Conservation (phyloP, 2,329 filamentous ascomycete species). For the Dissoconium aciculare region DNA sequence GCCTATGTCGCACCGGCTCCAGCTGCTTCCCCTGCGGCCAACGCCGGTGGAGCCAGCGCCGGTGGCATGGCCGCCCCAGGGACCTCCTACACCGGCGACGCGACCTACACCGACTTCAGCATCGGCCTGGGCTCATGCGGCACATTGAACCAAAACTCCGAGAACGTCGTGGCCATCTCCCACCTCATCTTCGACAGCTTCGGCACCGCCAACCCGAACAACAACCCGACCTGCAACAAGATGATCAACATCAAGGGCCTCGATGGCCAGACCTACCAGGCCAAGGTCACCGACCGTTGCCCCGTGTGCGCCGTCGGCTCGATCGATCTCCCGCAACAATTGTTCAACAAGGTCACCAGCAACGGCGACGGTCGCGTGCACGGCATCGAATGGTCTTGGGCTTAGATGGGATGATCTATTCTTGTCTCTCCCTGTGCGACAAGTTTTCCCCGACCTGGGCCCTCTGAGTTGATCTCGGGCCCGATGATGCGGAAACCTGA, state of each 20-base stretch:
- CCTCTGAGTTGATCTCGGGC: not conserved
- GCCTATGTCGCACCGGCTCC: conserved; percentile 8
- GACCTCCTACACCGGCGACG: conserved; percentile 41
- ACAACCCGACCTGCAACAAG: conserved; percentile 56
- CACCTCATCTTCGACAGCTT: conserved; percentile 45
- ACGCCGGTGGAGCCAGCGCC: conserved; percentile 5
- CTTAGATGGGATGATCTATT: conserved; percentile 13
- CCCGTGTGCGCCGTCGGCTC: conserved; percentile 43
- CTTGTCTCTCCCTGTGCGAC: not conserved
- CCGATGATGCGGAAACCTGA: no score
- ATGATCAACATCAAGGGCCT: conserved; percentile 45
- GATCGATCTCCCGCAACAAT: conserved; percentile 43
- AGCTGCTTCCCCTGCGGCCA: conserved; percentile 9
- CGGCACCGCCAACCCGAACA: conserved; percentile 36
- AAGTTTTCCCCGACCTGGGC: not conserved
- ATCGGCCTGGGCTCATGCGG: conserved; percentile 58
- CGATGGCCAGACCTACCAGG: conserved; percentile 44
- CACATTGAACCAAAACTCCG: conserved; percentile 38
- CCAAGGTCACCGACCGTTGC: conserved; percentile 60
- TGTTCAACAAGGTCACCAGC: conserved; percentile 25
- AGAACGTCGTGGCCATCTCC: conserved; percentile 57
- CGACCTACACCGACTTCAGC: conserved; percentile 67
- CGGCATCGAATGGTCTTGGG: conserved; percentile 31
- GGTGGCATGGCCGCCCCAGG: conserved; percentile 21
- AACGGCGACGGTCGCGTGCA: conserved; percentile 27